Evolutionary conservation across 257 asterid species (phyloP).

Genomic region (Datura wrightii): DNA sequence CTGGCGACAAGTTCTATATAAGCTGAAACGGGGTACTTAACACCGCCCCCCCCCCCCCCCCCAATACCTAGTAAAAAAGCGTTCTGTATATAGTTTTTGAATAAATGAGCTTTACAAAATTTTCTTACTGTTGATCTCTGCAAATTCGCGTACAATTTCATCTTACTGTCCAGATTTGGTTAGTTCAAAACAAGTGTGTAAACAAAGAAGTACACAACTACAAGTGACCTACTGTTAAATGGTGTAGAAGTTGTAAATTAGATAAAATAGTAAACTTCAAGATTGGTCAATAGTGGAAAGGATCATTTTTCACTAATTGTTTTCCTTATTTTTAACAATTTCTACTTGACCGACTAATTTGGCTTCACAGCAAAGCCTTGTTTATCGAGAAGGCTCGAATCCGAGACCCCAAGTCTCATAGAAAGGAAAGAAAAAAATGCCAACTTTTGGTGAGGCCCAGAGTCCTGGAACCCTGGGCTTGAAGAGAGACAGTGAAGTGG

Average conservation of each 20-base stretch:
- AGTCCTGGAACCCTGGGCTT: not conserved
- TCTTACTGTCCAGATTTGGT: not conserved
- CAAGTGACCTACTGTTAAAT: not conserved
- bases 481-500: not conserved
- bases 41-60: too few relatives aligned
- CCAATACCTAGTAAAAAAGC: constrained; percentile 17
- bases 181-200: not conserved
- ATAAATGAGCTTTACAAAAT: not conserved
- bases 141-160: not conserved
- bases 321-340: too few relatives aligned
- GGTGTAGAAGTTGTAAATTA: not conserved
- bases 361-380: not conserved
- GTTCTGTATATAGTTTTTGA: not conserved
- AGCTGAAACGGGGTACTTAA: not conserved
- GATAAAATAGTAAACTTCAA: not conserved
- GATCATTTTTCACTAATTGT: not conserved
- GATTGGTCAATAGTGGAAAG: not conserved
- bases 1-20: constrained; percentile 5
- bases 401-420: too few relatives aligned
- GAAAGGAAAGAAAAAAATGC: not conserved
- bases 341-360: not conserved
- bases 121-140: not conserved
- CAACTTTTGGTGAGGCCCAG: not conserved
- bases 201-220: not conserved
- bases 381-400: too few relatives aligned